Conservation (phyloP, 345 rosid species). For the Populus pruinosa region DNA sequence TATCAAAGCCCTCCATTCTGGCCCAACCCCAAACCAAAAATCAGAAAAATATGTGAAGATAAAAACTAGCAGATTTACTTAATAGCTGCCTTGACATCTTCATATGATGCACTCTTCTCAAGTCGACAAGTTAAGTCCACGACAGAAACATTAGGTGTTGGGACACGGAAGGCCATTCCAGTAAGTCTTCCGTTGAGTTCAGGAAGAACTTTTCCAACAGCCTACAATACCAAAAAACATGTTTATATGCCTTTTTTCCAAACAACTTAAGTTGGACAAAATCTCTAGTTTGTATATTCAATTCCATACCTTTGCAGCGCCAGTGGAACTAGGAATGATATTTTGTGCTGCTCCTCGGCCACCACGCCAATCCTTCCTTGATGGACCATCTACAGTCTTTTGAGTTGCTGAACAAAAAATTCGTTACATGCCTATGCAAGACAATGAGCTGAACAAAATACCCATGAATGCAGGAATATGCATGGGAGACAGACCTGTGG, state of each 20-base stretch:
- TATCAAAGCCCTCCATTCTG: background rate
- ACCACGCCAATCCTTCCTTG: constrained; percentile 99
- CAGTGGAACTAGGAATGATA: constrained; percentile 98
- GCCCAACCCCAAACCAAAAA: background rate
- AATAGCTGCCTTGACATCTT: constrained; percentile 89
- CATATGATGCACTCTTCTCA: constrained; percentile 86
- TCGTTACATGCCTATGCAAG: constrained; percentile 1
- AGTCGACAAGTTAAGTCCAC: constrained; percentile 98
- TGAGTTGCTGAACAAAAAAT: constrained; percentile 72
- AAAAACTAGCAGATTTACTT: constrained; percentile 42
- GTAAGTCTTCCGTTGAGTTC: constrained; percentile 97
- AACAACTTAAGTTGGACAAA: background rate
- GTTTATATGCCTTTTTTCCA: background rate
- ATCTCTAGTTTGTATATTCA: background rate
- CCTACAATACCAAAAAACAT: constrained; percentile 36
- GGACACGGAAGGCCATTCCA: constrained; percentile 99
- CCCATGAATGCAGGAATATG: background rate
- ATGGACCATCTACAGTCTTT: constrained; percentile 97
- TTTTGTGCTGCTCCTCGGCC: constrained; percentile 98
- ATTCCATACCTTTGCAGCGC: constrained; percentile 85
- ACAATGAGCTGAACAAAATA: background rate
- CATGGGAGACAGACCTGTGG: constrained; percentile 59
- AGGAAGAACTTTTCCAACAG: constrained; percentile 99
- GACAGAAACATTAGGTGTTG: constrained; percentile 93
- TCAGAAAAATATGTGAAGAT: background rate